Base-by-base conservation (phyloP, 192 early-diverging fungal species). In the Pilaira anomala region DNA sequence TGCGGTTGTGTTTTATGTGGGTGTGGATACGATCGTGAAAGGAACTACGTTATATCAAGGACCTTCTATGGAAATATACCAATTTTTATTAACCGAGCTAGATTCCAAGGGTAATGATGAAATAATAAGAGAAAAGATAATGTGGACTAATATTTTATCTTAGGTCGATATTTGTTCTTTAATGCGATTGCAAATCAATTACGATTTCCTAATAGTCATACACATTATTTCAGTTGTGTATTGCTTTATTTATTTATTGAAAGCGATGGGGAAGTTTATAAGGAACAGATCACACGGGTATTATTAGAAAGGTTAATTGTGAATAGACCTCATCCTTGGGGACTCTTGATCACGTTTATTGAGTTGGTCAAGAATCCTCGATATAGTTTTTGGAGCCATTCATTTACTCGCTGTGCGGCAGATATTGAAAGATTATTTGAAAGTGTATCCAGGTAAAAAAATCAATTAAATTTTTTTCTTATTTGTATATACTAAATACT, bases 241-340 rank as follows among this genome's bases (percentile, higher is more conserved):
- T 73, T 98, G 30, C 77, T 98, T 33, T 87, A 88, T 65, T 80
- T 98, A 44, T 98, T 97, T 73, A 85, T 80, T 2, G 90, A 92
- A 63, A 78, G 83, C 2, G 80, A 50, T 24, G 76, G 88, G 63
- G 95, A 97, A 72, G 76, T 79, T 21, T 87, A 96, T 49, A 89
- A 95, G 74, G 97, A 98, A 80, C 94, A 94, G 71, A 93, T 97
- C 61, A 95, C 94, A 18, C 77, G 96, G 11, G 97, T 97, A 9
- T 78, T 98, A 53, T 78, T 97, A 60, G 97, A 98, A 80, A 85
- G 97, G 30, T 79, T 97, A 36, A 89, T 98, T 70, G 97, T 94
- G 12, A 97, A 94, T 78, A 80, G 95, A 46, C 97, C 97, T 21
- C 94, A 97, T 78, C 97, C 97, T 50, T 97, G 96, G 89, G 97